Evolutionary conservation across 768 basidiomycete genomes (phyloP).

Genomic region (Trametes coccinea): DNA sequence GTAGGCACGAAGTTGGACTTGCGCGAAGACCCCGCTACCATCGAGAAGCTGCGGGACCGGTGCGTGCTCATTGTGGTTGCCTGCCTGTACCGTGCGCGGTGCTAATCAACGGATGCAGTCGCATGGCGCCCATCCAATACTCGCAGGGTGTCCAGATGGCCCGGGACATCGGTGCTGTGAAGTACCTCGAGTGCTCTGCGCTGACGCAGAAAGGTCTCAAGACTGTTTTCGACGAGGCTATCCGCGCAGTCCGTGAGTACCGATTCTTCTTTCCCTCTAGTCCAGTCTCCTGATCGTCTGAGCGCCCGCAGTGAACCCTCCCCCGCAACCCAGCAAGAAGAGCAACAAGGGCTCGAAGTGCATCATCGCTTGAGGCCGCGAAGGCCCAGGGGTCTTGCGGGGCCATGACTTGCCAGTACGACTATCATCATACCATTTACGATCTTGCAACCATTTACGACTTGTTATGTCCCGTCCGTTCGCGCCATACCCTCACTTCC

Average conservation of each 20-base stretch:
- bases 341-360: constrained; percentile 49
- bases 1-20: constrained; percentile 98
- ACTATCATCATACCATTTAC: constrained; percentile 60
- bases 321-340: constrained; percentile 55
- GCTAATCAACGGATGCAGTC: constrained; percentile 42
- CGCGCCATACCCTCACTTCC: constrained; percentile 11
- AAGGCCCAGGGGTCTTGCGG: neutral
- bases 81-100: no score
- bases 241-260: constrained; percentile 88
- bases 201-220: constrained; percentile 98
- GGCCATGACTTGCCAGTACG: constrained; percentile 24
- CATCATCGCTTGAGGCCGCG: constrained; percentile 68
- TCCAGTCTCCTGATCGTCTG: neutral
- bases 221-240: constrained; percentile 99
- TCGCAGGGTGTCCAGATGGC: constrained; percentile 88
- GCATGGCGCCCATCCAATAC: constrained; percentile 95
- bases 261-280: constrained; percentile 1
- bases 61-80: constrained; percentile 35
- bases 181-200: constrained; percentile 95
- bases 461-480: constrained; percentile 45
- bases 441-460: constrained; percentile 66
- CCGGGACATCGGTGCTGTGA: constrained; percentile 93
- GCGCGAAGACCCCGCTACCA: constrained; percentile 90
- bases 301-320: constrained; percentile 66
- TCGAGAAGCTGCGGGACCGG: constrained; percentile 93